These are phyloP conservation scores for Excoecaria cochinchinensis DNA, from an alignment of 345 rosid species.

Conservation along the genomic window DNA sequence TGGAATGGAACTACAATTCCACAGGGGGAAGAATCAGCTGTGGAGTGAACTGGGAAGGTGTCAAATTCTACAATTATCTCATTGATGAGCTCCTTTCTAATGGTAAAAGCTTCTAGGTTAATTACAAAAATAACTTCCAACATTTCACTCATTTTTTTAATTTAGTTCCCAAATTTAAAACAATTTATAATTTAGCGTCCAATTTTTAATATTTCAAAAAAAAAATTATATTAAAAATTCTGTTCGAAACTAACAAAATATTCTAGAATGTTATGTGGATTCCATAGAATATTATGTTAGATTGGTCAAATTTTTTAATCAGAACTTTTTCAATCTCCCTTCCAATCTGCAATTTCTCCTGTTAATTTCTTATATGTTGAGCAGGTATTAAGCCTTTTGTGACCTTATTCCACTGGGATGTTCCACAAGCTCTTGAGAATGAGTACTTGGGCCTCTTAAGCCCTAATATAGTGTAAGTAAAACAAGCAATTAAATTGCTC, in stretches of 20 bases:
- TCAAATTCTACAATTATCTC: slow-evolving; percentile 26
- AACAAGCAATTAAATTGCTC: not conserved
- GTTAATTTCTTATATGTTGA: not conserved
- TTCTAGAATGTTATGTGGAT: too few relatives aligned
- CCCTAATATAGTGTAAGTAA: slow-evolving; percentile 14
- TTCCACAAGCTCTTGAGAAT: slow-evolving; percentile 27
- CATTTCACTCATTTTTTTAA: too few relatives aligned
- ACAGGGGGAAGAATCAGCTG: slow-evolving; percentile 18
- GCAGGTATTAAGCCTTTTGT: slow-evolving; percentile 25
- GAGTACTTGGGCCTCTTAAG: slow-evolving; percentile 22
- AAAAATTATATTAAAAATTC: too few relatives aligned
- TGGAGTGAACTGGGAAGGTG: slow-evolving; percentile 21
- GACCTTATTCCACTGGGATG: slow-evolving; percentile 24
- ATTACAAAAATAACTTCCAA: too few relatives aligned
- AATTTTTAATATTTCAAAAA: too few relatives aligned
- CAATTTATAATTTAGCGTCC: too few relatives aligned
- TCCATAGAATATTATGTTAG: too few relatives aligned
- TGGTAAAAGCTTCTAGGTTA: not conserved
- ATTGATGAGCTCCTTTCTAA: slow-evolving; percentile 22
- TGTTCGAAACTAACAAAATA: too few relatives aligned
- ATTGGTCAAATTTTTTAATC: too few relatives aligned
- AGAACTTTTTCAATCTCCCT: not conserved
- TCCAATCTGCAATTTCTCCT: not conserved
- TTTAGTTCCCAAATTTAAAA: too few relatives aligned
- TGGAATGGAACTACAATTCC: not conserved